Evolutionary conservation across 805 yeast genomes (phyloP).

Genomic region (Candida ortonii): DNA sequence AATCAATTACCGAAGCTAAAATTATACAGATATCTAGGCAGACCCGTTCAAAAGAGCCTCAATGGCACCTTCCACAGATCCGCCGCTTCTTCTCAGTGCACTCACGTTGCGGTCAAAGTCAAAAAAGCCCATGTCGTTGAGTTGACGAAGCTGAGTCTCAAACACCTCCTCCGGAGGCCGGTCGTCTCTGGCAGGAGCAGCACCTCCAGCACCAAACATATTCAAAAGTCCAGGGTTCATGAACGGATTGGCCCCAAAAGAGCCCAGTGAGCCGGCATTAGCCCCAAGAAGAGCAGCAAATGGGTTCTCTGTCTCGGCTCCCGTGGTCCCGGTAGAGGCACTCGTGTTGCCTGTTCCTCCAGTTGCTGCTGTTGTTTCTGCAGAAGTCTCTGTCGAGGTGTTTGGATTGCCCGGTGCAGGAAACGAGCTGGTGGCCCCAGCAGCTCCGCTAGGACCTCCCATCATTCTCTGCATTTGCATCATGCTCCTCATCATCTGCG

Average conservation of each 20-base stretch:
- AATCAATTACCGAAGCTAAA: conserved; percentile 1
- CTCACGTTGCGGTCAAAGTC: conserved; percentile 90
- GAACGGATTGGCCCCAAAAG: conserved; percentile 36
- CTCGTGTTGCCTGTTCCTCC: conserved; percentile 22
- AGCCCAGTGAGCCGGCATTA: conserved; percentile 26
- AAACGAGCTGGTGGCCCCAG: conserved; percentile 34
- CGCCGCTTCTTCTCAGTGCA: conserved; percentile 93
- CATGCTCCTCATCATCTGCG: conserved; percentile 79
- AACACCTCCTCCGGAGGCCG: conserved; percentile 81
- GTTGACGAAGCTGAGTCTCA: conserved; percentile 67
- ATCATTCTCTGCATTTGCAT: conserved; percentile 66
- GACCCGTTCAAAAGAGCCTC: conserved; percentile 74
- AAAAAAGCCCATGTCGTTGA: conserved; percentile 81
- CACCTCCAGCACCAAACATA: conserved; percentile 39
- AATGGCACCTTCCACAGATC: conserved; percentile 95
- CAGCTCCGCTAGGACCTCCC: conserved; percentile 35
- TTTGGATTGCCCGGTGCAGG: conserved; percentile 48
- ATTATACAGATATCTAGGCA: conserved; percentile 30
- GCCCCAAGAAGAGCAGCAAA: conserved; percentile 38
- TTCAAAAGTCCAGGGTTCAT: conserved; percentile 49
- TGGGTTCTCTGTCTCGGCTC: conserved; percentile 44
- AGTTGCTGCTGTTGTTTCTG: conserved; percentile 17
- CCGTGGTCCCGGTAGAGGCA: conserved; percentile 21
- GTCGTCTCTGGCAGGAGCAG: conserved; percentile 64
- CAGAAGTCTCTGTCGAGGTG: conserved; percentile 18